Evolutionary conservation across 805 yeast genomes (phyloP), one percentile per base, ranked within the genome.

Genomic region (Candida sanyiensis): DNA sequence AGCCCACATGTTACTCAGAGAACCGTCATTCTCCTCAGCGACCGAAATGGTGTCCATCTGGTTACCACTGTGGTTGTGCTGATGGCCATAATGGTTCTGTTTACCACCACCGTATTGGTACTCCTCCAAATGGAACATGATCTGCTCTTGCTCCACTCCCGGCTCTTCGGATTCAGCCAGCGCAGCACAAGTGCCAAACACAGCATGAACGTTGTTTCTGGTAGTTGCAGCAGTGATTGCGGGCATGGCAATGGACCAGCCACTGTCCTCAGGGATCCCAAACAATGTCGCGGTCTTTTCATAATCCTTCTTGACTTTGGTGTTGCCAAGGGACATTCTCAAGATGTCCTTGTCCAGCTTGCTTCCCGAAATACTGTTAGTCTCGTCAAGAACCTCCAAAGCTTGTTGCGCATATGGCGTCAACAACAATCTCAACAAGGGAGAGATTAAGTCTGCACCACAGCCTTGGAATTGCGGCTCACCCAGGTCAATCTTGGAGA

Each of bases 211-310:
- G 53, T 93, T 93, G 56, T 85, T 86, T 48, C 97, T 68, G 1
- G 97, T 85, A 12, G 84, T 75, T 0, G 95, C 83, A 0, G 96
- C 87, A 2, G 93, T 81, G 30, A 87, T 77, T 0, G 90, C 85
- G 3, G 98, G 96, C 90, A 85, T 83, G 2, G 97, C 95, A 35
- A 94, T 79, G 0, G 96, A 81, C 99, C 99, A 93, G 2, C 99
- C 99, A 52, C 83, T 79, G 10, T 85, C 95, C 45, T 84, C 90
- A 0, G 98, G 97, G 18, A 90, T 80, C 12, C 98, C 98, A 64
- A 88, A 94, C 39, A 93, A 65, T 0, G 97, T 87, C 0, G 93
- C 88, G 3, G 93, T 81, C 49, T 76, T 80, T 48, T 84, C 96
- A 54, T 82, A 83, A 47, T 85, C 94, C 46, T 82, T 84, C 50